Conservation (phyloP, 352 stramenopile species). For the Globisporangium echinulatum region DNA sequence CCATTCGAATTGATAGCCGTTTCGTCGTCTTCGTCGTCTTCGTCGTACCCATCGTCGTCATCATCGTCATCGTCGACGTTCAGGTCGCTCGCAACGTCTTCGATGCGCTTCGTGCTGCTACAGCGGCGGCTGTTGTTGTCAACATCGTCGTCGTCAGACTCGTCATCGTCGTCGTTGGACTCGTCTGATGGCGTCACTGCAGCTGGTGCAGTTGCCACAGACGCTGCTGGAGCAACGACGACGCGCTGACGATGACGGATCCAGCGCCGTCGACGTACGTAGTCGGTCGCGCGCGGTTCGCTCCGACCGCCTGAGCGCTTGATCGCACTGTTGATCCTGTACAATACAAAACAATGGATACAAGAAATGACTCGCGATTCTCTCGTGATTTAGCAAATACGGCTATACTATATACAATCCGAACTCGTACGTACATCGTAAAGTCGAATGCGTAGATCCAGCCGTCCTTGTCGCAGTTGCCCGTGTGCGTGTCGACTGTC, state of each 20-base stretch:
- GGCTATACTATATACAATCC: too few relatives aligned
- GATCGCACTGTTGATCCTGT: conserved; percentile 54
- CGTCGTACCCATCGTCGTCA: conserved; percentile 18
- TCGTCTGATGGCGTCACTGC: conserved; percentile 1
- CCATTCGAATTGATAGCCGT: conserved; percentile 7
- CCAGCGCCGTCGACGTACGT: conserved; percentile 64
- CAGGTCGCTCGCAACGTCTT: conserved; percentile 7
- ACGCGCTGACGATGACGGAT: conserved; percentile 43
- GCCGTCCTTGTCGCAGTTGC: conserved; percentile 53
- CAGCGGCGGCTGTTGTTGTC: background rate
- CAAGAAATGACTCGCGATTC: too few relatives aligned
- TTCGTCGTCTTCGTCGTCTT: conserved; percentile 12
- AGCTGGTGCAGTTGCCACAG: background rate
- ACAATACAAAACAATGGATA: too few relatives aligned
- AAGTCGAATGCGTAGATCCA: conserved; percentile 82
- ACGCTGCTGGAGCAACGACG: background rate
- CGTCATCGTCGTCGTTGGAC: background rate
- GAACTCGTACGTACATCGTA: conserved; percentile 27
- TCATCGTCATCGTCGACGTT: conserved; percentile 25
- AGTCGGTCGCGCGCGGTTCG: conserved; percentile 51
- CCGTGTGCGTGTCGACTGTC: conserved; percentile 41
- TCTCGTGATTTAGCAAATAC: too few relatives aligned
- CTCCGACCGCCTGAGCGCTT: conserved; percentile 50
- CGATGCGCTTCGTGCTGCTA: background rate
- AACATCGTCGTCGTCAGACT: background rate